Evolutionary conservation across 2,329 filamentous ascomycete species (phyloP), one percentile per base, ranked within the genome.

Genomic region (Gliomastix tumulicola): DNA sequence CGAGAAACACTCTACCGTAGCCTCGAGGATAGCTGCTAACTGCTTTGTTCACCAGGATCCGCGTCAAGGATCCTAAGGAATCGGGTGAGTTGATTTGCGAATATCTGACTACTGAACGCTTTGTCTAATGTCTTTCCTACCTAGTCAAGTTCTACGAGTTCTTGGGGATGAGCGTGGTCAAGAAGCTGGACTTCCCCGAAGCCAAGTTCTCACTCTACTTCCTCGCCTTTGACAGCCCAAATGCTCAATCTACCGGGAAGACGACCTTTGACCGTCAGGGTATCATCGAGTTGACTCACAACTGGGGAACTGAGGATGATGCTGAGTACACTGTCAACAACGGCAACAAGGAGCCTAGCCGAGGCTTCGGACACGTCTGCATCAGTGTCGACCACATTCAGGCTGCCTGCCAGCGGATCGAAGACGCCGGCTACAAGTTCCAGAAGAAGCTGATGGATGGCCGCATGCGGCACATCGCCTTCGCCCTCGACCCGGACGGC

Each of bases 131-230:
- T 34, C 21, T 40, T 37, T 15, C 39, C 39, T 20, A 30, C 39
- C 33, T 56, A 76, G 79, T 97, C 62, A 84, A 90, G 49, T 98
- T 94, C 65, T 98, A 97, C 63, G 82, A 95, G 57, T 85, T 88
- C 60, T 76, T 98, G 15, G 92, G 92, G 50, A 80, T 97, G 75
- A 88, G 73, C 55, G 64, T 88, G 44, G 75, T 97, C 60, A 79
- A 86, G 54, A 85, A 89, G 64, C 71, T 92, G 32, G 69, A 83
- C 44, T 85, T 88, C 54, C 84, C 89, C 12, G 88, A 95, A 41
- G 79, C 78, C 60, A 95, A 94, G 56, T 97, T 97, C 61, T 87
- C 92, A 52, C 78, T 96, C 20, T 97, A 97, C 71, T 97, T 97
- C 66, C 73, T 98, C 41, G 88, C 82, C 41, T 97, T 94, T 65